Base-by-base conservation (phyloP, 2,329 filamentous ascomycete genomes). In the Ophiostoma piceae region DNA sequence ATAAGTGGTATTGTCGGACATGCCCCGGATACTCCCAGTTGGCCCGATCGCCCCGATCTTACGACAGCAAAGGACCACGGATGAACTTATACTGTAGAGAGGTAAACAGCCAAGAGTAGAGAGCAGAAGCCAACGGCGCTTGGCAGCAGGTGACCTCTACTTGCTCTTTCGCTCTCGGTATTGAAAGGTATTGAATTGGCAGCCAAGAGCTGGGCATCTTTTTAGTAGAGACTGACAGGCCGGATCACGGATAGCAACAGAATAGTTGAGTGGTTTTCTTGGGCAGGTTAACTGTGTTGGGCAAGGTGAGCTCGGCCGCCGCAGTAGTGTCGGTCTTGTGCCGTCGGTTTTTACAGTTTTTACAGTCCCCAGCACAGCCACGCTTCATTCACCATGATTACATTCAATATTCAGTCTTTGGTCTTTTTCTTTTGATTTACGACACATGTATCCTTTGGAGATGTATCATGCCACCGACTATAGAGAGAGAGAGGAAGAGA, bases 1-100 rank as follows among this genome's bases (percentile, higher is more conserved):
- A n/a, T n/a, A n/a, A n/a, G n/a, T n/a, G n/a, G n/a, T n/a, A n/a
- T n/a, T n/a, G 26, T 29, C 26, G 26, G 26, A 29, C 26, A 29
- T 29, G 26, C 26, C 26, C 26, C 26, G 26, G 26, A 29, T 29
- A 1, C 26, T 29, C 26, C 26, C 26, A 29, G 16, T 57, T 57
- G 3, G 22, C n/a, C 51, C 51, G 51, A 57, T 57, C n/a, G 51
- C 51, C 51, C 51, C 51, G 51, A 57, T 57, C 51, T 57, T 57
- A 57, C 51, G 51, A 14, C 51, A 29, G 26, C 26, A 29, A 6
- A 54, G 47, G 47, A 11, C 47, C 47, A 22, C 51, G 51, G n/a
- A 57, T 26, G 51, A 57, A 57, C 51, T 47, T n/a, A n/a, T n/a
- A n/a, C n/a, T n/a, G n/a, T n/a, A n/a, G n/a, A 14, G 6, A 29